A percentile compares a stretch with the other conserved stretches of the same genome.
phyloP scores from a whole-genome alignment of 495 filamentous ascomycete genomes.

The Cercophora sp. region DNA sequence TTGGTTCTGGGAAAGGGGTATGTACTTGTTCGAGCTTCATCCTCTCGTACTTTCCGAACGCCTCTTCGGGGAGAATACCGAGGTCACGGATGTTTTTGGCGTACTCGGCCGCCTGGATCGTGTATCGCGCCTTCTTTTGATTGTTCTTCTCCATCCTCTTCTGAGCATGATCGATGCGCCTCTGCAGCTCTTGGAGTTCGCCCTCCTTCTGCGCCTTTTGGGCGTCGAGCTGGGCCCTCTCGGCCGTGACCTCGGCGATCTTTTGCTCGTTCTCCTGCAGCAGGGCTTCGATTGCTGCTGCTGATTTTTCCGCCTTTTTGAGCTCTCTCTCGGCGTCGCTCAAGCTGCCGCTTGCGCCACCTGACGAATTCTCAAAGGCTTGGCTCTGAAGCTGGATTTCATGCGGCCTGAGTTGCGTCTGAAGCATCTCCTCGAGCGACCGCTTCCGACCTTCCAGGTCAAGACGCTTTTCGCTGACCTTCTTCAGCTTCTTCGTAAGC shows the following conservation, averaged over 20 bases:
- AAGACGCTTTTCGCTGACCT: conserved; percentile 65
- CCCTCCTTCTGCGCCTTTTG: conserved; percentile 63
- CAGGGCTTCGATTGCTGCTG: conserved; percentile 60
- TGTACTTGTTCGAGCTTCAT: conserved; percentile 68
- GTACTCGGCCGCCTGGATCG: conserved; percentile 71
- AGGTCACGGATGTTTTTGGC: conserved; percentile 86
- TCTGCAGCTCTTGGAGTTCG: conserved; percentile 69
- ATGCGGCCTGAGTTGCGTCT: conserved; percentile 76
- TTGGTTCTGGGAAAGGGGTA: not conserved
- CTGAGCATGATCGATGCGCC: conserved; percentile 79
- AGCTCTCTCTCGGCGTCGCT: conserved; percentile 80
- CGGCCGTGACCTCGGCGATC: conserved; percentile 59
- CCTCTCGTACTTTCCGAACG: conserved; percentile 84
- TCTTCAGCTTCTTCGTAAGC: conserved; percentile 67
- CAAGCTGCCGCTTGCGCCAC: conserved; percentile 59
- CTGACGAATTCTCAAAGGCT: conserved; percentile 62
- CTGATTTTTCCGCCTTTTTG: conserved; percentile 62
- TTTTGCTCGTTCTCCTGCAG: conserved; percentile 67
- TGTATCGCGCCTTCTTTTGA: conserved; percentile 75
- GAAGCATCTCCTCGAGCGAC: conserved; percentile 74
- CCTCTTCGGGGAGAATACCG: conserved; percentile 89
- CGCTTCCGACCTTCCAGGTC: conserved; percentile 78
- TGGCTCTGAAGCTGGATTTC: conserved; percentile 83
- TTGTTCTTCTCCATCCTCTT: conserved; percentile 90
- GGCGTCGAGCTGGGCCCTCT: conserved; percentile 58